Conservation (phyloP, 2,329 filamentous ascomycete species). For the Trichoderma atroviride region DNA sequence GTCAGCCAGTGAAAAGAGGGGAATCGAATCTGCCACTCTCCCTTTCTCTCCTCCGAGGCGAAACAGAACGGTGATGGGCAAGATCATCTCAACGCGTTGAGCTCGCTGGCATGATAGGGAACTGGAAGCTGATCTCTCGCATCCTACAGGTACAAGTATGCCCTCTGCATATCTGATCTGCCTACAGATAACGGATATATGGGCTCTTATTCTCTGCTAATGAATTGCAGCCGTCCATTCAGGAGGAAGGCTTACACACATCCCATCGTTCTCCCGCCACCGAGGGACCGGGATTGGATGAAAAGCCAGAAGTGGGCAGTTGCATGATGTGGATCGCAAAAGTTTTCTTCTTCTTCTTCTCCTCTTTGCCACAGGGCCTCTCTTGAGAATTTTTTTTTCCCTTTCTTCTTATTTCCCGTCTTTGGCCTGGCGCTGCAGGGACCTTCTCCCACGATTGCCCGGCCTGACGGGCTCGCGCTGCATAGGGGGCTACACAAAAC, state of each 20-base stretch:
- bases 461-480: slow-evolving; percentile 10
- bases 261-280: slow-evolving; percentile 26
- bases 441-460: slow-evolving; percentile 19
- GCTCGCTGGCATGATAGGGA: background rate
- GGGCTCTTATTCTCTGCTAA: background rate
- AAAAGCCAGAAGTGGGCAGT: slow-evolving; percentile 23
- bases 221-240: slow-evolving; percentile 3
- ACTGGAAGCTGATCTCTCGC: background rate
- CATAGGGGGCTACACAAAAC: slow-evolving; percentile 6
- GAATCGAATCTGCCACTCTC: slow-evolving; percentile 13
- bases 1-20: slow-evolving; percentile 7
- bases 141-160: background rate
- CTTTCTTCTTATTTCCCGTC: background rate
- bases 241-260: slow-evolving; percentile 12
- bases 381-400: background rate
- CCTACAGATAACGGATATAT: background rate
- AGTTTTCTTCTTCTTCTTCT: background rate
- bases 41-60: background rate
- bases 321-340: slow-evolving; percentile 26
- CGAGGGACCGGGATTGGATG: slow-evolving; percentile 25
- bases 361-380: background rate
- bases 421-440: slow-evolving; percentile 15
- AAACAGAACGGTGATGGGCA: background rate
- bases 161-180: background rate
- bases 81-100: background rate